Base-by-base conservation (phyloP, 2,329 filamentous ascomycete genomes). In the Parastagonospora nodorum region DNA sequence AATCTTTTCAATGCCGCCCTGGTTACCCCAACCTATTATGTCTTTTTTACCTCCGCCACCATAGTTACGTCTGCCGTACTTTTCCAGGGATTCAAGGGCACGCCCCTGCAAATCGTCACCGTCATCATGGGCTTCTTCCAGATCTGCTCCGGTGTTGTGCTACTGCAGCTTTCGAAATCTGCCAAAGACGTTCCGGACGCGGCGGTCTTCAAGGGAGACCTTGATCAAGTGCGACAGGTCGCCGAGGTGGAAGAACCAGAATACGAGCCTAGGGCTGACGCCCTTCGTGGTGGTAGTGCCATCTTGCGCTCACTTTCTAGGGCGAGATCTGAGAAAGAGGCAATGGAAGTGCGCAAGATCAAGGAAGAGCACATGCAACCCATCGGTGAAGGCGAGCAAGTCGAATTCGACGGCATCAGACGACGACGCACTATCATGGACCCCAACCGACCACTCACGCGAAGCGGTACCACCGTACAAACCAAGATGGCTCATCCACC, bases 21-120 rank as follows among this genome's bases (percentile, higher is more conserved):
- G 59, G 94, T 99, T 52, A 99, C 94, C 0, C 94, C 94, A 0
- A 99, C 94, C 2, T 99, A 99, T 77, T 99, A 99, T 73, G 94
- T 99, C 60, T 93, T 95, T 78, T 99, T 99, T 73, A 99, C 94
- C 33, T 96, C 88, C 63, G 89, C 92, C 5, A 97, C 94, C 15
- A 97, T 99, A 60, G 84, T 97, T 61, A 95, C 92, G 5, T 97
- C 93, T 0, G 89, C 92, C 3, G 87, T 99, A 40, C 80, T 99
- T 2, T 97, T 97, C 75, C 88, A 86, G 57, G 94, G 94, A 7
- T 97, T 99, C 82, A 93, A 96, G 69, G 94, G 93, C 31, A 90
- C 90, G 0, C 81, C 84, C 0, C 82, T 85, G 5, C 84, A 89
- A 24, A 97, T 99, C 50, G 81, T 90, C 39, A 96, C 92, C 0